Base-by-base conservation (phyloP, 2,329 filamentous ascomycete species). In the Botrytis sinoallii region DNA sequence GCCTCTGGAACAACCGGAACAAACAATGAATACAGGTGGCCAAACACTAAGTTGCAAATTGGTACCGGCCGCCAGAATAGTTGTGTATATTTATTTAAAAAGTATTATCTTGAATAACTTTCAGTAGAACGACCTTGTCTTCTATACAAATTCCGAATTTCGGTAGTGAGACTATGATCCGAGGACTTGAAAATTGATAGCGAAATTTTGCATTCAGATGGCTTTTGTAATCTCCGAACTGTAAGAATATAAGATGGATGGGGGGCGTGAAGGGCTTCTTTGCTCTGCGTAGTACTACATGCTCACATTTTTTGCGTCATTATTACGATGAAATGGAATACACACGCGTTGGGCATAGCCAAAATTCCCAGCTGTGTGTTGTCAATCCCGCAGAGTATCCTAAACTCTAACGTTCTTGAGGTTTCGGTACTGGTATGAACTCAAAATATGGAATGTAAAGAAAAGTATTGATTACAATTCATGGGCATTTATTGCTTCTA, bases 31-130 rank as follows among this genome's bases (percentile, higher is more conserved):
- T 16, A 7, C 12, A 16, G 12, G 12, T 55, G 25, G 5, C 5
- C 5, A 14, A 52, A 55, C 5, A 25, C 12, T 14, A 52, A n/a
- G 10, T 5, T 52, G 12, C 14, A n/a, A 7, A 16, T 6, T n/a
- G 4, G 12, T 55, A 1, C 25, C 12, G 25, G 48, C 10, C 3
- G 25, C 16, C 12, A n/a, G 48, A n/a, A n/a, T 4, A n/a, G 16
- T n/a, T 14, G 12, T 55, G 0, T 55, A 3, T 16, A 0, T 55
- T 55, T n/a, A 55, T n/a, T 55, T 2, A 16, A 55, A n/a, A 16
- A 55, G 0, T 6, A 2, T 6, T 14, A 2, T n/a, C 25, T n/a
- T 12, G 48, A 3, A n/a, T 16, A 2, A 55, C 10, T n/a, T 52
- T 1, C 2, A 4, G n/a, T n/a, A 25, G 48, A 4, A 52, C 4